These are phyloP conservation scores for Lachnellula suecica DNA, from an alignment of 2,329 filamentous ascomycete genomes.

Conservation along the genomic window DNA sequence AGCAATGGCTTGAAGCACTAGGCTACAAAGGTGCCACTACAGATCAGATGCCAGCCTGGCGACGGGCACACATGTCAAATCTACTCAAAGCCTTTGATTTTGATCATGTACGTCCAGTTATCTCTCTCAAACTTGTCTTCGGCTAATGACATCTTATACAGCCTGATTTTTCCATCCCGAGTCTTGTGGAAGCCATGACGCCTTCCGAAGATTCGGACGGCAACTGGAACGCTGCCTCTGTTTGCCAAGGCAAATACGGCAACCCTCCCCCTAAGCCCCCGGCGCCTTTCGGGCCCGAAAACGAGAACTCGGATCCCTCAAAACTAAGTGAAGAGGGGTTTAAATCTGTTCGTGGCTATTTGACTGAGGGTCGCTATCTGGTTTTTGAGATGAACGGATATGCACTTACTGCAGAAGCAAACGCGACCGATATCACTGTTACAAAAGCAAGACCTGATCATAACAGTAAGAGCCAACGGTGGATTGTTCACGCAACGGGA, in stretches of 20 bases:
- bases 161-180: slow-evolving; percentile 47
- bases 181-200: slow-evolving; percentile 40
- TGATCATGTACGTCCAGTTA: slow-evolving; percentile 11
- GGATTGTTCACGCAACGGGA: slow-evolving; percentile 35
- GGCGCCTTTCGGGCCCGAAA: slow-evolving; percentile 45
- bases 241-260: slow-evolving; percentile 40
- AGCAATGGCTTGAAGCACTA: slow-evolving; percentile 45
- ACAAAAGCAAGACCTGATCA: slow-evolving; percentile 35
- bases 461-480: slow-evolving; percentile 43
- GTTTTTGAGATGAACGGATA: slow-evolving; percentile 45
- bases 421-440: slow-evolving; percentile 14
- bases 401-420: slow-evolving; percentile 36
- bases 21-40: slow-evolving; percentile 36
- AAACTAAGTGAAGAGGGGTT: slow-evolving; percentile 48
- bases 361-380: slow-evolving; percentile 54
- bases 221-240: slow-evolving; percentile 44
- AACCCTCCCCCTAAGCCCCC: slow-evolving; percentile 35
- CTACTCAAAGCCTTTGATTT: slow-evolving; percentile 47
- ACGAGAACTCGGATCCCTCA: slow-evolving; percentile 33
- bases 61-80: slow-evolving; percentile 46
- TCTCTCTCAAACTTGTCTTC: background rate
- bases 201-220: slow-evolving; percentile 42
- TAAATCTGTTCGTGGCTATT: slow-evolving; percentile 48
- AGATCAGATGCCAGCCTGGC: slow-evolving; percentile 43
- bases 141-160: background rate